Evolutionary conservation across 768 basidiomycete species (phyloP).

Genomic region (Termitomyces sp.): DNA sequence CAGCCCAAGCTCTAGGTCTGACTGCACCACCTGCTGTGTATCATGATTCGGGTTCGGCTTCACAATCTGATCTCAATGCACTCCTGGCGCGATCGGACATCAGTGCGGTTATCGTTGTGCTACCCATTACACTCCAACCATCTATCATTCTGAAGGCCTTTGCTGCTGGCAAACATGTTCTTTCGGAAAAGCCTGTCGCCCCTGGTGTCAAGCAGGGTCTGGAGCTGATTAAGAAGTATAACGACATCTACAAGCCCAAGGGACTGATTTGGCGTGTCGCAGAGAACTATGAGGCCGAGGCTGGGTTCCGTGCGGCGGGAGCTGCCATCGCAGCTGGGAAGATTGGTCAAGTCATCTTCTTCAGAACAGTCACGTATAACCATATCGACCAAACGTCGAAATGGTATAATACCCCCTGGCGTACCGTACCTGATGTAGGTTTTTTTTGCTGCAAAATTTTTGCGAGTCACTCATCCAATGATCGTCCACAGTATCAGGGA

Average conservation of each 20-base stretch:
- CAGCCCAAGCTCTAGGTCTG: slow-evolving; percentile 34
- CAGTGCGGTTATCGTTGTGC: slow-evolving; percentile 62
- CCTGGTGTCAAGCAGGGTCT: slow-evolving; percentile 60
- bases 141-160: slow-evolving; percentile 55
- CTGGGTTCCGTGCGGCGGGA: slow-evolving; percentile 43
- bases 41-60: slow-evolving; percentile 38
- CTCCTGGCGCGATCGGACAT: slow-evolving; percentile 69
- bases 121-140: slow-evolving; percentile 77
- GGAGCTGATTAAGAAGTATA: slow-evolving; percentile 61
- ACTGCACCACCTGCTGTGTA: slow-evolving; percentile 42
- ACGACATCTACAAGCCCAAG: slow-evolving; percentile 55
- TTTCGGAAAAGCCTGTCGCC: slow-evolving; percentile 86
- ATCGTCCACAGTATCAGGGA: slow-evolving; percentile 56
- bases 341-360: slow-evolving; percentile 69
- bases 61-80: slow-evolving; percentile 40
- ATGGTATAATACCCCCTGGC: slow-evolving; percentile 82
- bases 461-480: neutral
- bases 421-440: slow-evolving; percentile 69
- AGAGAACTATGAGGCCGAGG: slow-evolving; percentile 72
- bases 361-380: slow-evolving; percentile 48
- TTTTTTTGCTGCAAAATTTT: neutral
- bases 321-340: slow-evolving; percentile 48
- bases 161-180: slow-evolving; percentile 78
- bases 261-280: slow-evolving; percentile 77
- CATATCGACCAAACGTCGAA: slow-evolving; percentile 57